phyloP scores from a whole-genome alignment of 768 basidiomycete species.

The Cystoderma amianthinum region DNA sequence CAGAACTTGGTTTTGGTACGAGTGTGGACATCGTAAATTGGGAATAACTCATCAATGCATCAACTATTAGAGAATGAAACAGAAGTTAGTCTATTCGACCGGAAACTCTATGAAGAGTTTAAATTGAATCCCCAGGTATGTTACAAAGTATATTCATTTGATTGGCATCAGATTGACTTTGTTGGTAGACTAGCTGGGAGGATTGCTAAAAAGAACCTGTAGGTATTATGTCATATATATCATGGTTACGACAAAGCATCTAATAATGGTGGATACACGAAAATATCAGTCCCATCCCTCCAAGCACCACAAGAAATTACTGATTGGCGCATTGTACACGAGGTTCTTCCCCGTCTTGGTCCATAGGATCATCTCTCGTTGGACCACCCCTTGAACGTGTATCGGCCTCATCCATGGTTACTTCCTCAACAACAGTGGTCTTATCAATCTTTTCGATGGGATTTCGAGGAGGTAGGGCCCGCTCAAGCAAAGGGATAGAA shows the following conservation, averaged over 20 bases:
- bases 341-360: constrained; percentile 88
- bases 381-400: constrained; percentile 43
- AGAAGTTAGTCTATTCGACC: constrained; percentile 89
- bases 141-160: background rate
- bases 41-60: background rate
- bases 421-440: constrained; percentile 73
- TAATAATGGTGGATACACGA: background rate
- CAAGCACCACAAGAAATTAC: constrained; percentile 22
- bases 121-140: constrained; percentile 78
- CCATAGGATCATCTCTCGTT: constrained; percentile 77
- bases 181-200: constrained; percentile 37
- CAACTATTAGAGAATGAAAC: constrained; percentile 82
- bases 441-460: constrained; percentile 63
- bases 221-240: constrained; percentile 31
- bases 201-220: constrained; percentile 26
- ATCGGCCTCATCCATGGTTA: constrained; percentile 74
- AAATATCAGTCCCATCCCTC: background rate
- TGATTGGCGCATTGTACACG: constrained; percentile 96
- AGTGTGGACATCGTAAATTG: constrained; percentile 3
- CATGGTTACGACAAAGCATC: constrained; percentile 20
- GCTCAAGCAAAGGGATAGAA: constrained; percentile 68
- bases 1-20: constrained; percentile 71
- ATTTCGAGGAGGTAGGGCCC: constrained; percentile 76
- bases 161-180: background rate
- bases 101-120: constrained; percentile 71